Conservation (phyloP, 495 filamentous ascomycete genomes). For the Podospora fimiseda region DNA sequence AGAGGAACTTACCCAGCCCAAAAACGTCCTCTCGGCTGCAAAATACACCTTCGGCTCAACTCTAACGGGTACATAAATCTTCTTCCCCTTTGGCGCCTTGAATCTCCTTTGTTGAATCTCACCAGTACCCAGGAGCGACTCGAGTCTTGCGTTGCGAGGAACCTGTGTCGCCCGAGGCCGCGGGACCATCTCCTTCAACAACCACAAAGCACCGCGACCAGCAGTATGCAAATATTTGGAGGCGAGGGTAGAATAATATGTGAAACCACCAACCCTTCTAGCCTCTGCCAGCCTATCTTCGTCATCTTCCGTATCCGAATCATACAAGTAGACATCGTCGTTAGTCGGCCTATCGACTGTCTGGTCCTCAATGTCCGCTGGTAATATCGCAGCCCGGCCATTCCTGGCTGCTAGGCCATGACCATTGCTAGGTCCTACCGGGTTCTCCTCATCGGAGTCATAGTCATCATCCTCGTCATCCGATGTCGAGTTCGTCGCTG, state of each 20-base stretch:
- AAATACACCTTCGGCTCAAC: conserved; percentile 98
- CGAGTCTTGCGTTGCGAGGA: conserved; percentile 42
- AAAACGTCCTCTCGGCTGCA: conserved; percentile 89
- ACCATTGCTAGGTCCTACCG: conserved; percentile 15
- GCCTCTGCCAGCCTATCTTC: conserved; percentile 65
- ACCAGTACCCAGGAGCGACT: conserved; percentile 41
- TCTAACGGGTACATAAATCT: conserved; percentile 88
- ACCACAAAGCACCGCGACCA: conserved; percentile 33
- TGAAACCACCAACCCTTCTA: conserved; percentile 61
- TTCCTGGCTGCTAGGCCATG: conserved; percentile 30
- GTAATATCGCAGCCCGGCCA: conserved; percentile 30
- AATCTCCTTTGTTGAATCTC: conserved; percentile 60
- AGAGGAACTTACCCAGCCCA: conserved; percentile 65
- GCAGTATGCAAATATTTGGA: conserved; percentile 25
- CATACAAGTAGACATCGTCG: conserved; percentile 80
- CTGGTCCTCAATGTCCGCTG: conserved; percentile 43
- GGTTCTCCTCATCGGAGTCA: conserved; percentile 50
- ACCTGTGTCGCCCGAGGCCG: conserved; percentile 55
- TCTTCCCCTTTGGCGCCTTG: conserved; percentile 84
- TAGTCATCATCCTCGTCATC: conserved; percentile 63
- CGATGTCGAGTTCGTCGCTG: conserved; percentile 66
- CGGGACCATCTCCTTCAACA: conserved; percentile 50
- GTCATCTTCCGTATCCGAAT: conserved; percentile 80
- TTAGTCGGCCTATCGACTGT: conserved; percentile 43
- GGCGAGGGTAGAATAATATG: conserved; percentile 54